Conservation (phyloP, 2,329 filamentous ascomycete species). For the Paraconiothyrium brasiliense region DNA sequence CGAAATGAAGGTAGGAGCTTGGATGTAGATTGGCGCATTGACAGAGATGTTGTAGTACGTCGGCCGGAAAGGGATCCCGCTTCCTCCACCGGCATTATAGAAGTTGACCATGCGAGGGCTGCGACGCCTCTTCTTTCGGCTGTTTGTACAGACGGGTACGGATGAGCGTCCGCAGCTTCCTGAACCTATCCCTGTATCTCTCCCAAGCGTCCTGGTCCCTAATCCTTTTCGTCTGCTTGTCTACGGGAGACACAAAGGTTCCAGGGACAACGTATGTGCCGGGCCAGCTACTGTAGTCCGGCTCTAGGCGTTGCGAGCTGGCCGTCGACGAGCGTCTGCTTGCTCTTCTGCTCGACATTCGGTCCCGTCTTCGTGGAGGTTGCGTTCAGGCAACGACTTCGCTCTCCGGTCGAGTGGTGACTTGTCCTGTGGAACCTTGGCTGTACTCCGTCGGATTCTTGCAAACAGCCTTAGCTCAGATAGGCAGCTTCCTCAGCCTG, state of each 20-base stretch:
- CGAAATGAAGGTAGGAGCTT: slow-evolving; percentile 12
- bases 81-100: neutral
- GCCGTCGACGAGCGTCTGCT: slow-evolving; percentile 7
- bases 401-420: neutral
- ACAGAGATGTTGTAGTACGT: slow-evolving; percentile 8
- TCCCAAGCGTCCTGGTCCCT: slow-evolving; percentile 31
- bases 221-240: slow-evolving; percentile 1
- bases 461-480: neutral
- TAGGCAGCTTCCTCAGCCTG: neutral
- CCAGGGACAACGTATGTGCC: slow-evolving; percentile 38
- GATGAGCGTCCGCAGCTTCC: slow-evolving; percentile 21
- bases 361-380: neutral
- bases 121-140: neutral
- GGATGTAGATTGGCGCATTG: slow-evolving; percentile 1
- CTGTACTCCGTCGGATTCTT: neutral
- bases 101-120: slow-evolving; percentile 4
- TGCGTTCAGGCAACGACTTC: neutral
- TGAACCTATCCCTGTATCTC: slow-evolving; percentile 26
- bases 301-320: slow-evolving; percentile 6
- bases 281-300: slow-evolving; percentile 32
- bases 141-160: slow-evolving; percentile 5
- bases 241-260: slow-evolving; percentile 24
- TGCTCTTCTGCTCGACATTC: slow-evolving; percentile 9
- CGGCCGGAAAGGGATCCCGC: neutral
- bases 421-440: neutral